Base-by-base conservation (phyloP, 2,329 filamentous ascomycete genomes). In the Aspergillus vadensis region DNA sequence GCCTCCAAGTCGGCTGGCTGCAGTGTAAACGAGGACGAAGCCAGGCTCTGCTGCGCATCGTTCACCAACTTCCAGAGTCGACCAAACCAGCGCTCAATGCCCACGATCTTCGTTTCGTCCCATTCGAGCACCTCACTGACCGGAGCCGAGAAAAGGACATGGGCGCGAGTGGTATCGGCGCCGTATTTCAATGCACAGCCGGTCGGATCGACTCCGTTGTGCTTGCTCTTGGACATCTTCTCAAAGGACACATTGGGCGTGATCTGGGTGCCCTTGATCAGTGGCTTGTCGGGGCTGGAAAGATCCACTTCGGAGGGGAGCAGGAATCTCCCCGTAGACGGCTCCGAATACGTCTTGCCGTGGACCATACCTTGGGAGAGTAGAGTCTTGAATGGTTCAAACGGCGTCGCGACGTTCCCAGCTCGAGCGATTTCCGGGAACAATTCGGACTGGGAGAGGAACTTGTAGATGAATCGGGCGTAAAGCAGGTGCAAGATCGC, bases 181-280 rank as follows among this genome's bases (percentile, higher is more conserved):
- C 92, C 92, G 68, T 95, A 89, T 66, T 85, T 86, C 7, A 82
- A 78, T 59, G 95, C 91, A 64, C 89, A 90, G 0, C 80, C 81
- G 0, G 85, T 87, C 0, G 92, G 92, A 71, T 96, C 91, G 6
- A 96, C 91, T 25, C 92, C 92, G 71, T 97, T 97, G 78, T 95
- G 83, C 76, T 97, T 97, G 69, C 91, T 96, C 78, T 97, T 97
- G 41, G 91, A 95, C 92, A 97, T 97, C 73, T 97, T 97, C 74
- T 96, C 92, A 68, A 85, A 96, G 1, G 86, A 88, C 17, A 92
- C 76, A 27, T 80, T 84, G 1, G 89, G 86, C 0, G 71, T 69
- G 51, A 83, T 77, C 3, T 86, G 85, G 0, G 86, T 90, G 0
- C 83, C 81, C 17, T 81, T 81, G n/a, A 95, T 84, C 57, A 81